These are phyloP conservation scores for Grosmannia clavigera DNA, from an alignment of 2,329 filamentous ascomycete species.

Conservation along the genomic window DNA sequence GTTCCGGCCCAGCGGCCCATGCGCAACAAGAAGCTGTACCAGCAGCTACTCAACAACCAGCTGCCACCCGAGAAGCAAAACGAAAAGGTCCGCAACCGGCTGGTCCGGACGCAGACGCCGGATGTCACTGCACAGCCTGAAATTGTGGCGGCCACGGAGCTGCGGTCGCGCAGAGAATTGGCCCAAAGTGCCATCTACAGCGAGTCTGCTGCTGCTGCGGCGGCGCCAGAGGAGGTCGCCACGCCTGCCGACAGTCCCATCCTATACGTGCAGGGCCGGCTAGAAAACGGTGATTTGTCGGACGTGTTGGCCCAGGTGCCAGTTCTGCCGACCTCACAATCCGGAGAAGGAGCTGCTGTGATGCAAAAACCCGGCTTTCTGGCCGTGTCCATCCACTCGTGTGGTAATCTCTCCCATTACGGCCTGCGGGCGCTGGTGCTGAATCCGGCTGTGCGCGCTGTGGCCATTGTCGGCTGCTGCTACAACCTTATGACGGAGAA, in stretches of 20 bases:
- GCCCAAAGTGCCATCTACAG: slow-evolving; percentile 2
- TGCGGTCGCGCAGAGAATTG: slow-evolving; percentile 8
- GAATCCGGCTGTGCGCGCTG: slow-evolving; percentile 74
- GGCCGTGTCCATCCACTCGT: slow-evolving; percentile 93
- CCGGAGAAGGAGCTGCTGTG: not conserved
- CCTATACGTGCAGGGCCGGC: slow-evolving; percentile 63
- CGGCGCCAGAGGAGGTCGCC: slow-evolving; percentile 25
- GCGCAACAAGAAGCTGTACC: slow-evolving; percentile 73
- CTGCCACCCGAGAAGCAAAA: slow-evolving; percentile 26
- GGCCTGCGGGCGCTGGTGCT: slow-evolving; percentile 75
- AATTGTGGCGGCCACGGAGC: slow-evolving; percentile 1
- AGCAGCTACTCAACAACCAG: slow-evolving; percentile 34
- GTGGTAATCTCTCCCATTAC: slow-evolving; percentile 93
- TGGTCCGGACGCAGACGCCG: slow-evolving; percentile 18
- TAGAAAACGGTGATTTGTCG: slow-evolving; percentile 60
- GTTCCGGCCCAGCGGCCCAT: slow-evolving; percentile 55
- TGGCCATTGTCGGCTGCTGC: slow-evolving; percentile 94
- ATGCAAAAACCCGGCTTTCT: slow-evolving; percentile 40
- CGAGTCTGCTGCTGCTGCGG: not conserved
- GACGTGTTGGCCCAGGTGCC: slow-evolving; percentile 52
- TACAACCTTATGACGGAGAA: slow-evolving; percentile 94
- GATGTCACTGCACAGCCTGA: not conserved
- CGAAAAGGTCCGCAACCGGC: slow-evolving; percentile 24
- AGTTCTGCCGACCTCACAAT: slow-evolving; percentile 35
- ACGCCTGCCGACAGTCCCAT: slow-evolving; percentile 54